Percentiles rank a stretch among this genome's conserved stretches.
These are phyloP conservation scores for Blumeria graminis DNA, from an alignment of 2,329 filamentous ascomycete genomes.

Conservation along the genomic window DNA sequence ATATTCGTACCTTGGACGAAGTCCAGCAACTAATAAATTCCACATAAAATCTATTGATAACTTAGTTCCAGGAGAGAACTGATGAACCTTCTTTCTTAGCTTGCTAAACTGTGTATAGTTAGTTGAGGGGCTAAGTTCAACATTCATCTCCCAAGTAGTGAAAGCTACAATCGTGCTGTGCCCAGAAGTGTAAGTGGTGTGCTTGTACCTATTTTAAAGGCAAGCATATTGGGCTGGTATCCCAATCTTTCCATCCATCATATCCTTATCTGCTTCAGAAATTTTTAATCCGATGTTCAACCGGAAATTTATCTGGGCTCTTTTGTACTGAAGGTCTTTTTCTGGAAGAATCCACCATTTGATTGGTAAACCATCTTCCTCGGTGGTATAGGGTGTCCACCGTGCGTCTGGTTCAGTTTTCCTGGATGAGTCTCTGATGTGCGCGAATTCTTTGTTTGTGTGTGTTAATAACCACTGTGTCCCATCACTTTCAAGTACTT, in stretches of 20 bases:
- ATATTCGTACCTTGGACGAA: not conserved
- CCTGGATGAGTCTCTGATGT: too few species aligned
- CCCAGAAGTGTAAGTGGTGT: not conserved
- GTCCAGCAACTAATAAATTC: not conserved
- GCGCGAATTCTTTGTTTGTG: too few species aligned
- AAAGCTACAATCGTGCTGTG: not conserved
- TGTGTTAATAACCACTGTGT: too few species aligned
- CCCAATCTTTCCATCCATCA: not conserved
- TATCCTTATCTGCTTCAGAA: constrained; percentile 1
- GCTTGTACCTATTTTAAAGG: not conserved
- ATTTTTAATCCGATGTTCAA: not conserved
- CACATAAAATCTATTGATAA: not conserved
- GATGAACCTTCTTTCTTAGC: not conserved
- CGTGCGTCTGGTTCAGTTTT: too few species aligned
- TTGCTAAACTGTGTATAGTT: not conserved
- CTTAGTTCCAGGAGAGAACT: not conserved
- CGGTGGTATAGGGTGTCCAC: too few species aligned
- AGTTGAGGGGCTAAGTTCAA: not conserved
- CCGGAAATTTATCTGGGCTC: not conserved
- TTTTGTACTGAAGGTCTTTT: too few species aligned
- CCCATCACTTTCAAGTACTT: too few species aligned
- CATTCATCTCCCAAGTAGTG: not conserved
- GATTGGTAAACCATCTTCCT: too few species aligned
- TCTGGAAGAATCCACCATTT: too few species aligned
- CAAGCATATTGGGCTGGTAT: not conserved